Conservation (phyloP, 257 asterid species). For the Ehretia macrophylla region DNA sequence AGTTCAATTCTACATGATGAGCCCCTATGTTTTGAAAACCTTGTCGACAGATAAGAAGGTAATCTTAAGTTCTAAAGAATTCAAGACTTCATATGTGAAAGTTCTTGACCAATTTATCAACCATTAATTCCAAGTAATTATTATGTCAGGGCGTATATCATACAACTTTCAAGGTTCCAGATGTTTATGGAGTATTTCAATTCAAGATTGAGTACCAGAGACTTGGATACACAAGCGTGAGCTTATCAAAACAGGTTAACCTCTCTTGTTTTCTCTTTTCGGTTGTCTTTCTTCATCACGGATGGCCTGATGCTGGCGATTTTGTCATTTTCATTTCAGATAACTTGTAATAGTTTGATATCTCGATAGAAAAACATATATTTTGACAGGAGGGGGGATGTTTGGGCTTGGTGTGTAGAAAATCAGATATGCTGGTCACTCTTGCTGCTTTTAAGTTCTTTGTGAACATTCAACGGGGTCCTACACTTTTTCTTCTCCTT, state of each 20-base stretch:
- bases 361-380: not conserved
- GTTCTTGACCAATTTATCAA: not conserved
- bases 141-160: conserved; percentile 57
- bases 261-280: conserved; percentile 8
- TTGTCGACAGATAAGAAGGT: conserved; percentile 74
- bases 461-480: no score
- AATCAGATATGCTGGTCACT: no score
- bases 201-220: conserved; percentile 76
- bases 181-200: conserved; percentile 91
- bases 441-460: no score
- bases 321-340: not conserved
- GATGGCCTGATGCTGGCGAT: not conserved
- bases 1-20: conserved; percentile 91
- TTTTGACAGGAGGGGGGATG: no score
- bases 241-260: conserved; percentile 71
- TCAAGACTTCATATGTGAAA: not conserved
- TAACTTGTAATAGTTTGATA: not conserved
- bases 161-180: conserved; percentile 82
- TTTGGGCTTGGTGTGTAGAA: no score
- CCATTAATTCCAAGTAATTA: conserved; percentile 1
- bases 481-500: no score
- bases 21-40: conserved; percentile 86
- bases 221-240: conserved; percentile 68
- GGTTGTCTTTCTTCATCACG: no score
- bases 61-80: conserved; percentile 6